Percentiles rank a stretch among this genome's conserved stretches.
phyloP scores from a whole-genome alignment of 345 rosid genomes.

The Adansonia digitata region DNA sequence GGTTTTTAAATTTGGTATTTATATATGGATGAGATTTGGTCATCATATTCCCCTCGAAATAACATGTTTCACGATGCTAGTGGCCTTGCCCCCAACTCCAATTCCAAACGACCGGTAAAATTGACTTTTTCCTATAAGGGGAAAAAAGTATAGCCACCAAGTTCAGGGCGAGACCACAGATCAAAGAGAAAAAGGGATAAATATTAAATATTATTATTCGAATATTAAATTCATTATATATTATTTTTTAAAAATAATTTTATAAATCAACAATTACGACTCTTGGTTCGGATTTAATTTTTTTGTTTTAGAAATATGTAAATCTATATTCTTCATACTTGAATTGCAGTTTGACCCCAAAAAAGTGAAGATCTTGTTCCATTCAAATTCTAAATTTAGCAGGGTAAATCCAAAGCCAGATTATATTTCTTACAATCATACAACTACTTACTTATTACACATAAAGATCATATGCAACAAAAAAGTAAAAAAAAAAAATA shows the following conservation, averaged over 20 bases:
- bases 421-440: conserved; percentile 1
- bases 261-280: too few species aligned
- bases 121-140: not conserved
- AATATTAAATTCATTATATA: too few species aligned
- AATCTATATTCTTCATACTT: not conserved
- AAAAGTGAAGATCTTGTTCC: not conserved
- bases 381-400: not conserved
- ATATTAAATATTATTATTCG: too few species aligned
- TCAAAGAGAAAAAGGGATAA: too few species aligned
- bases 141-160: too few species aligned
- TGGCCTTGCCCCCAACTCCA: not conserved
- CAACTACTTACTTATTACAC: not conserved
- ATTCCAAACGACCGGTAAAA: not conserved
- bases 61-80: not conserved
- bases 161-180: too few species aligned
- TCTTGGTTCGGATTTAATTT: not conserved
- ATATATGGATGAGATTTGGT: not conserved
- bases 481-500: not conserved
- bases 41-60: not conserved
- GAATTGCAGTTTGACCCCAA: not conserved
- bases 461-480: not conserved
- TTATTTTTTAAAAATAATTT: too few species aligned
- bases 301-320: not conserved
- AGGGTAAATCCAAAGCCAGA: not conserved
- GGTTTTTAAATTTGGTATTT: not conserved